Conservation (phyloP, 2,329 filamentous ascomycete genomes). For the Pseudogymnoascus sp. region DNA sequence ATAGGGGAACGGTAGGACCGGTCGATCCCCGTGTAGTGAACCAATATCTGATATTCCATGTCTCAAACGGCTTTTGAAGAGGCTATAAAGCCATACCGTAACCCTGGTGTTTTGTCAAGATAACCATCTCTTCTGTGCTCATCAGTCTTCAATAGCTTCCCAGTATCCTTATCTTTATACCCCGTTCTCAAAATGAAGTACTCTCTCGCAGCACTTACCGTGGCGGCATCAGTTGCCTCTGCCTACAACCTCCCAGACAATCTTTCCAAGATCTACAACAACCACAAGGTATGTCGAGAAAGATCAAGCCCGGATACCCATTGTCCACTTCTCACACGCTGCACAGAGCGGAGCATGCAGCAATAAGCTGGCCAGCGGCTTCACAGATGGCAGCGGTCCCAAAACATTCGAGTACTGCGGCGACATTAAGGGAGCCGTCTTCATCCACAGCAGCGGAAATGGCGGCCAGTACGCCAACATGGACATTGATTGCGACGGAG, state of each 20-base stretch:
- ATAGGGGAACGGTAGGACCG: background rate
- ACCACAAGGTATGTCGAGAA: background rate
- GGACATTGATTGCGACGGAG: slow-evolving; percentile 10
- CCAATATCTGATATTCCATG: background rate
- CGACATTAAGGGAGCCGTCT: background rate
- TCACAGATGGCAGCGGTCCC: background rate
- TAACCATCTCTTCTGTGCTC: background rate
- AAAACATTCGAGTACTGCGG: background rate
- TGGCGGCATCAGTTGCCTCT: background rate
- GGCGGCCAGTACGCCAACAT: slow-evolving; percentile 1
- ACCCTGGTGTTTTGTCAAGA: background rate
- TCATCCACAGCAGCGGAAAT: background rate
- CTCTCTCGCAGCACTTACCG: background rate
- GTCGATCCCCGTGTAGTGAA: background rate
- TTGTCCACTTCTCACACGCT: background rate
- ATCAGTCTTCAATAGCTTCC: background rate
- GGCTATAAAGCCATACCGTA: background rate
- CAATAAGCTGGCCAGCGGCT: background rate
- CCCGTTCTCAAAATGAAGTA: background rate
- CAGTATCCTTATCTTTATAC: background rate
- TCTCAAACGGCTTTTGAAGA: background rate
- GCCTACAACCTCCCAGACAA: background rate
- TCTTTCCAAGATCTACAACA: background rate
- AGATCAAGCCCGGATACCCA: background rate
- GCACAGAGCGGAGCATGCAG: background rate